phyloP scores from a whole-genome alignment of 192 early-diverging fungal genomes.

The Backusella parvicylindrica region DNA sequence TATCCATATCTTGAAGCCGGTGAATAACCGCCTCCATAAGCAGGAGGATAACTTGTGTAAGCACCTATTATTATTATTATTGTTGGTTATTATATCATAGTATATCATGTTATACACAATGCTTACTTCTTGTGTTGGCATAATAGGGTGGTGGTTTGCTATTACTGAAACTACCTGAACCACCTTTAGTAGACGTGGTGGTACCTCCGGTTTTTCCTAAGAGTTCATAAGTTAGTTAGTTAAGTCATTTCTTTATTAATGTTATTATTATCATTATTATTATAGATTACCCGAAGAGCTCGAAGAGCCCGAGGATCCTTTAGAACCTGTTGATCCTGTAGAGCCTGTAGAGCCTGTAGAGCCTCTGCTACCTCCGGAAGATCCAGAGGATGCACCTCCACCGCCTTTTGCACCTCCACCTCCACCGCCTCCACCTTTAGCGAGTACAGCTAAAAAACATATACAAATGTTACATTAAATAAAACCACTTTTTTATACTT shows the following conservation, averaged over 20 bases:
- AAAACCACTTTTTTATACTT: neutral
- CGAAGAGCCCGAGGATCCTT: neutral
- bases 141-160: neutral
- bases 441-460: slow-evolving; percentile 10
- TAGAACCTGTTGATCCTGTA: neutral
- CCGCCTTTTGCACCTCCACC: neutral
- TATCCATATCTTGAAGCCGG: slow-evolving; percentile 23
- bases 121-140: slow-evolving; percentile 6
- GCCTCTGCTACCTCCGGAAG: neutral
- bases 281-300: neutral
- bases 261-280: neutral
- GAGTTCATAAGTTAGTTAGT: neutral
- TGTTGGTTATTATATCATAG: neutral
- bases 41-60: slow-evolving; percentile 24
- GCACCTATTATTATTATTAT: neutral
- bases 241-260: neutral
- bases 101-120: neutral
- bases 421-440: slow-evolving; percentile 29
- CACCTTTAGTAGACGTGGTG: slow-evolving; percentile 15
- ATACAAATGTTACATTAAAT: neutral
- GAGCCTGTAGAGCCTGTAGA: neutral
- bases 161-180: slow-evolving; percentile 15
- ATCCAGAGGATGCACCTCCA: neutral
- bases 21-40: slow-evolving; percentile 27
- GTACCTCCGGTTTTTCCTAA: neutral